Evolutionary conservation across 148 eudicot genomes (phyloP).

Genomic region (Vaccinium darrowii): DNA sequence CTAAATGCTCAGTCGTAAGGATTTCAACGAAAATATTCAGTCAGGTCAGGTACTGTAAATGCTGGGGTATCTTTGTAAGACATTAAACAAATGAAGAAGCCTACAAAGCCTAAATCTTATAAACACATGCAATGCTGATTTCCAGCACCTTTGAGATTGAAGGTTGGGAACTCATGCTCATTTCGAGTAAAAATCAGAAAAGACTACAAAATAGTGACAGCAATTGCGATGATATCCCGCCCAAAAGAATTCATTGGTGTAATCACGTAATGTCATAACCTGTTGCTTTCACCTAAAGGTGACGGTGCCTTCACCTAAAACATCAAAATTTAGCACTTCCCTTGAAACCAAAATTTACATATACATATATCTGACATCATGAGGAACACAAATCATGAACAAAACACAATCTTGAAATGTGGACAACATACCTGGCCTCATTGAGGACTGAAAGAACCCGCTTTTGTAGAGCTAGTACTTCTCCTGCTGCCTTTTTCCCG

Average conservation of each 20-base stretch:
- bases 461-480: conserved; percentile 93
- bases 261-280: background rate
- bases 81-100: background rate
- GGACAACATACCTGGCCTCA: conserved; percentile 68
- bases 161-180: background rate
- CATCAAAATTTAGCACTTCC: background rate
- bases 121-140: background rate
- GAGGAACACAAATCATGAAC: background rate
- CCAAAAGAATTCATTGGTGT: background rate
- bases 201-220: background rate
- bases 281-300: background rate
- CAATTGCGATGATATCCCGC: background rate
- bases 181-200: background rate
- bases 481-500: conserved; percentile 98
- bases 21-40: background rate
- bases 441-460: conserved; percentile 90
- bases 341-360: background rate
- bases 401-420: background rate
- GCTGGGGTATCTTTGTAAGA: background rate
- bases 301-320: background rate
- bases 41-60: background rate
- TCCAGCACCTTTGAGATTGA: background rate
- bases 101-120: background rate
- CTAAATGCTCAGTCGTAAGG: background rate
- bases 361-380: background rate